Evolutionary conservation across 345 rosid species (phyloP).

Genomic region (Syzygium grande): DNA sequence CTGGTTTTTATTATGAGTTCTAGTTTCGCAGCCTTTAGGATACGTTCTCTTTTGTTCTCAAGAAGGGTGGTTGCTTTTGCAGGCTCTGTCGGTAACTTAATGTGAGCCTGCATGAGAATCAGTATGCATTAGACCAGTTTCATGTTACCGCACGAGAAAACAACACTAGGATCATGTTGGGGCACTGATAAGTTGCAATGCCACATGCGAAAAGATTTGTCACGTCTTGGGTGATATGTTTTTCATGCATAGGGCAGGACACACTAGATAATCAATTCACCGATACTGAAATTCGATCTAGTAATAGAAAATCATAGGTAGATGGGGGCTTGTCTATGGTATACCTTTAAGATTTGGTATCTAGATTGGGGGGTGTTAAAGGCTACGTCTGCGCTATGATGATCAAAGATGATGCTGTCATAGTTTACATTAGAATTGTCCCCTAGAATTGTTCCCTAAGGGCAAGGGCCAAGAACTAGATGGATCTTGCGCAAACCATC

Average conservation of each 20-base stretch:
- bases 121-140: neutral
- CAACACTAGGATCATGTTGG: neutral
- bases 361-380: neutral
- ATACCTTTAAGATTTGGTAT: neutral
- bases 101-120: neutral
- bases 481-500: neutral
- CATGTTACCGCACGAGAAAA: neutral
- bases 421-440: neutral
- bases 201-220: neutral
- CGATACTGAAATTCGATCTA: neutral
- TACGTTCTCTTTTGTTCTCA: neutral
- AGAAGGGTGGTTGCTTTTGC: neutral
- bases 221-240: neutral
- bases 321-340: neutral
- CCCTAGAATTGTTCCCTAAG: neutral
- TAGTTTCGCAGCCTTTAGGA: neutral
- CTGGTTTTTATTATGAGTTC: neutral
- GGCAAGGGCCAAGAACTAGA: neutral
- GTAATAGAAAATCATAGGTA: neutral
- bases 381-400: neutral
- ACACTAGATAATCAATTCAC: neutral
- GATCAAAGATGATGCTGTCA: neutral
- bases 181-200: neutral
- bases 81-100: neutral
- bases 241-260: neutral